A percentile compares a stretch with the other conserved stretches of the same genome.
These are phyloP conservation scores for Kuraishia capsulata DNA, from an alignment of 805 yeast species.

Conservation along the genomic window DNA sequence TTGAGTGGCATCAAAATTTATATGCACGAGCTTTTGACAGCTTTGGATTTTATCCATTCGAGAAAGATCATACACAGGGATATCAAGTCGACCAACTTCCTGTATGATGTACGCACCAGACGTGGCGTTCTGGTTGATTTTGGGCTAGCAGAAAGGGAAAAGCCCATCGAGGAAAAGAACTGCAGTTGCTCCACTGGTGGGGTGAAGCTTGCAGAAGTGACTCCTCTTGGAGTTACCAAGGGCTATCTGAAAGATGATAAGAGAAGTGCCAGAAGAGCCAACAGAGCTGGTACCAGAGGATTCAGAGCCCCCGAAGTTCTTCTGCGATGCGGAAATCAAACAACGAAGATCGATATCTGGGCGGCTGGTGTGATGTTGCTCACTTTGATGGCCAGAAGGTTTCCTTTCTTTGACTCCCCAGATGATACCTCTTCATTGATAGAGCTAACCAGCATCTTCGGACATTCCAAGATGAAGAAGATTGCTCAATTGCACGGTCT, in stretches of 20 bases:
- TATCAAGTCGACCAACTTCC: constrained; percentile 69
- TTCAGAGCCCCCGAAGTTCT: constrained; percentile 92
- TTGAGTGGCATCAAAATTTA: constrained; percentile 73
- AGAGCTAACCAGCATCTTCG: constrained; percentile 78
- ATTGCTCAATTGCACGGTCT: constrained; percentile 85
- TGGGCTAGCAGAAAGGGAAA: constrained; percentile 74
- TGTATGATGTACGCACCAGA: constrained; percentile 56
- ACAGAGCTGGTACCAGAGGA: constrained; percentile 95
- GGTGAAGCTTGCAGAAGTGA: constrained; percentile 16
- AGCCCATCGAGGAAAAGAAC: constrained; percentile 18
- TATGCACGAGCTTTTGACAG: constrained; percentile 70
- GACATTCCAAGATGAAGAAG: constrained; percentile 58
- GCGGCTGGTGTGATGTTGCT: constrained; percentile 84
- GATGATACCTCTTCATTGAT: constrained; percentile 90
- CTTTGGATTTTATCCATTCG: constrained; percentile 66
- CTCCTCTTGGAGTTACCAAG: constrained; percentile 27
- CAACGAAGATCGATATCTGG: constrained; percentile 82
- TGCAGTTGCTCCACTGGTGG: constrained; percentile 53
- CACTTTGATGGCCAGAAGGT: constrained; percentile 68
- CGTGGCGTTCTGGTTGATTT: constrained; percentile 85
- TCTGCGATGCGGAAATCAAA: constrained; percentile 77
- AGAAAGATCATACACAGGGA: constrained; percentile 87
- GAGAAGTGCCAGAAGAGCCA: constrained; percentile 85
- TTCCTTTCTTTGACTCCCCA: constrained; percentile 89
- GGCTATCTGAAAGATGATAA: constrained; percentile 85